phyloP scores from a whole-genome alignment of 2,329 filamentous ascomycete genomes.

The Exophiala bonariae region DNA sequence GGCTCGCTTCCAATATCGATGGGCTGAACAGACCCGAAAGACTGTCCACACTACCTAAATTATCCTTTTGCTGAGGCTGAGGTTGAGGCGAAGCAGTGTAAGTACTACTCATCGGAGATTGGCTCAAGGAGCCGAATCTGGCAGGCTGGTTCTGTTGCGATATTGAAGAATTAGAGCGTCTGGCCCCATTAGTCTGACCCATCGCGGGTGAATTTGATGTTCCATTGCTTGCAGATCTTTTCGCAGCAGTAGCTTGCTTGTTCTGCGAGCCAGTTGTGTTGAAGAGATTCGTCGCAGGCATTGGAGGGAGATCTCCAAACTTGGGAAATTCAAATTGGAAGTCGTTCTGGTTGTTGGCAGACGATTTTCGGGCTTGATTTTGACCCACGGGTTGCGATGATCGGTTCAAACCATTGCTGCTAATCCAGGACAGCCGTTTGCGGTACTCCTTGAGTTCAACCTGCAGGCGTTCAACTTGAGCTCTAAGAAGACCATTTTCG shows the following conservation, averaged over 20 bases:
- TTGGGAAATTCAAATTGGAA: conserved; percentile 97
- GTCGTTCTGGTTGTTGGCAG: conserved; percentile 62
- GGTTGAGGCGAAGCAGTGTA: conserved; percentile 22
- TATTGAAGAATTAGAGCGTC: conserved; percentile 16
- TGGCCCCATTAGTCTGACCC: conserved; percentile 6
- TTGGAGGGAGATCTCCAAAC: conserved; percentile 70
- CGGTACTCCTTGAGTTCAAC: conserved; percentile 86
- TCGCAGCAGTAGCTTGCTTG: conserved; percentile 5
- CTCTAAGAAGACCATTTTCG: conserved; percentile 79
- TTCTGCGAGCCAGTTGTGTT: conserved; percentile 10
- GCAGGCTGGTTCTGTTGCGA: conserved; percentile 15
- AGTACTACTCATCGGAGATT: conserved; percentile 20
- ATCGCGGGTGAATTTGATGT: conserved; percentile 8
- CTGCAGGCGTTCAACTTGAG: conserved; percentile 86
- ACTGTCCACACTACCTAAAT: conserved; percentile 37
- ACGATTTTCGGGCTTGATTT: conserved; percentile 50
- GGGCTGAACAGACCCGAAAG: conserved; percentile 63
- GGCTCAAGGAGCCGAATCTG: conserved; percentile 21
- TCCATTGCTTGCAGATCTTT: conserved; percentile 9
- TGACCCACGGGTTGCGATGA: conserved; percentile 38
- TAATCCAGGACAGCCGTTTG: conserved; percentile 72
- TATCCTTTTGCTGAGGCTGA: conserved; percentile 14
- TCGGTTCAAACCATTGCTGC: conserved; percentile 45
- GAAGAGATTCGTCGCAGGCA: conserved; percentile 19
- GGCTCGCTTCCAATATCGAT: conserved; percentile 49